phyloP scores from a whole-genome alignment of 257 asterid genomes.

The Lantana camara region DNA sequence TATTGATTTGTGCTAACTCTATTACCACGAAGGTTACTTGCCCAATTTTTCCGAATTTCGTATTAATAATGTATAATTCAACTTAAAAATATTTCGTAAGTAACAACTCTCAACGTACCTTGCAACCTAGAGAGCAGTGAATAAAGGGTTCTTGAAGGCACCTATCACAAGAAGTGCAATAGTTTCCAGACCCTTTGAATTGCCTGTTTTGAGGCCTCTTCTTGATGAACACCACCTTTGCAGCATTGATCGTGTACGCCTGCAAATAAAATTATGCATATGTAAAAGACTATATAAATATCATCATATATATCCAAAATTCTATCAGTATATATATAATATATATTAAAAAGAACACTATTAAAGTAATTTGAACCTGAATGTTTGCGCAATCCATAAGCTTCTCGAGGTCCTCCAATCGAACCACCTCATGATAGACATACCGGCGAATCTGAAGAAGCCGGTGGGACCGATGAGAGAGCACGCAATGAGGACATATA shows the following conservation, averaged over 20 bases:
- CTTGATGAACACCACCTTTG: slow-evolving; percentile 87
- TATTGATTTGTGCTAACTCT: slow-evolving; percentile 5
- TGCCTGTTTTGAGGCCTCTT: slow-evolving; percentile 94
- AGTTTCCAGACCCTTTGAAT: slow-evolving; percentile 91
- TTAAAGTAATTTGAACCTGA: slow-evolving; percentile 48
- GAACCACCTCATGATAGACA: slow-evolving; percentile 89
- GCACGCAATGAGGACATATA: slow-evolving; percentile 92
- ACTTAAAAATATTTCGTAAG: background rate
- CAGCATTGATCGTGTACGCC: slow-evolving; percentile 92
- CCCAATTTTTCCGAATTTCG: background rate
- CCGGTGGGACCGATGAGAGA: slow-evolving; percentile 76
- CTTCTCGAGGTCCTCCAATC: slow-evolving; percentile 87
- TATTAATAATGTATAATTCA: slow-evolving; percentile 9
- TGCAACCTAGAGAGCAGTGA: slow-evolving; percentile 96
- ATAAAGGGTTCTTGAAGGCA: slow-evolving; percentile 88
- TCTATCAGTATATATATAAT: too few relatives aligned
- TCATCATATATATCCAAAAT: background rate
- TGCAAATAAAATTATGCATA: slow-evolving; percentile 27
- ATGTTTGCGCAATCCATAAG: slow-evolving; percentile 89
- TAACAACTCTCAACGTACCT: slow-evolving; percentile 46
- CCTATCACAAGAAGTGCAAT: slow-evolving; percentile 91
- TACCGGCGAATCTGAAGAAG: slow-evolving; percentile 95
- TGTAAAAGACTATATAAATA: background rate
- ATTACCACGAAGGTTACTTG: background rate
- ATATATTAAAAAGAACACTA: background rate